Evolutionary conservation across 768 basidiomycete genomes (phyloP).

Genomic region (Strobilomyces confusus): DNA sequence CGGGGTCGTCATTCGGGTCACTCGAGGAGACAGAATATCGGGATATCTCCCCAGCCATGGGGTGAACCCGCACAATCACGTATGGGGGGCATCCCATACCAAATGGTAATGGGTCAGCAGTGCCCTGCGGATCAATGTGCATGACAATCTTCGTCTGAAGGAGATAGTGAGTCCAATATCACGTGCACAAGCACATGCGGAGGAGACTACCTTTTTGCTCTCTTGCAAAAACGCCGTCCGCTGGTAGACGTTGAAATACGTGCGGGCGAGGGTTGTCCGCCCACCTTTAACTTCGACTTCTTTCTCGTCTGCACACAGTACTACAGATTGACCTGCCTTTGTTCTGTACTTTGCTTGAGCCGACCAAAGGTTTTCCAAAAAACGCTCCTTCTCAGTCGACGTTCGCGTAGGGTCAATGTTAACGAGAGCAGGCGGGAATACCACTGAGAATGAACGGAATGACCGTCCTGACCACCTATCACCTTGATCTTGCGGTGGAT

Average conservation of each 20-base stretch:
- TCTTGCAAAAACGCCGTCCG: conserved; percentile 76
- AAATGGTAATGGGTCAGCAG: conserved; percentile 75
- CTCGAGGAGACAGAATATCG: conserved; percentile 74
- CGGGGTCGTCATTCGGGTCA: conserved; percentile 67
- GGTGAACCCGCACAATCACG: conserved; percentile 78
- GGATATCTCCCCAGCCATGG: conserved; percentile 78
- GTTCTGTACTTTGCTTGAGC: conserved; percentile 81
- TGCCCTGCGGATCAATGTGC: conserved; percentile 74
- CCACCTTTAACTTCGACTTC: conserved; percentile 71
- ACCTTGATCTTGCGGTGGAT: conserved; percentile 72
- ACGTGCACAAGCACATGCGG: background rate
- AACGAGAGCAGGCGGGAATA: conserved; percentile 65
- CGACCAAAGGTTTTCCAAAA: conserved; percentile 86
- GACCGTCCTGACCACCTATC: conserved; percentile 88
- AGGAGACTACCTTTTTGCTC: conserved; percentile 61
- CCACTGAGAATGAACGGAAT: conserved; percentile 74
- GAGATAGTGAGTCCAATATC: conserved; percentile 4
- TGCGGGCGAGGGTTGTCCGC: conserved; percentile 60
- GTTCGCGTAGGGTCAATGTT: conserved; percentile 65
- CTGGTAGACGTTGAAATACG: conserved; percentile 90
- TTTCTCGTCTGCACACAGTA: conserved; percentile 63
- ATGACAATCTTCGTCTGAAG: conserved; percentile 81
- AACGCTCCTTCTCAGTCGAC: conserved; percentile 69
- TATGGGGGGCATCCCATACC: conserved; percentile 67
- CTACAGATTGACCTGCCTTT: conserved; percentile 66